Percentiles rank a stretch among this genome's conserved stretches.
Conservation (phyloP, 2,329 filamentous ascomycete genomes). For the Aspergillus jensenii region DNA sequence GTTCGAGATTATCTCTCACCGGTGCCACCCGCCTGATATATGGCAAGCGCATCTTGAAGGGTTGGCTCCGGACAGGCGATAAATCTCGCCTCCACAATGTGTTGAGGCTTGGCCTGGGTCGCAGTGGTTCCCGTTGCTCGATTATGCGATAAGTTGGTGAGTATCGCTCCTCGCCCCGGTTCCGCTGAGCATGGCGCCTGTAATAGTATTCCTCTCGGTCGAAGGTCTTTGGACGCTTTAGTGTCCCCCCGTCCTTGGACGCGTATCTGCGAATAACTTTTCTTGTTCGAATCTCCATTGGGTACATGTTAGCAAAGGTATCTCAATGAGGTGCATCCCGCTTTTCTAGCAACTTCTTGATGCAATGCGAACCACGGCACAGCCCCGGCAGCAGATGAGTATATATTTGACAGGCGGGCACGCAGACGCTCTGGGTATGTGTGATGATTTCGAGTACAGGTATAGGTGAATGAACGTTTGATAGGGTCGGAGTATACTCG, state of each 20-base stretch:
- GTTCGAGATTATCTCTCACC: neutral
- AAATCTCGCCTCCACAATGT: constrained; percentile 3
- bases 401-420: neutral
- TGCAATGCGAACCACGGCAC: neutral
- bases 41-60: constrained; percentile 14
- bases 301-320: constrained; percentile 12
- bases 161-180: neutral
- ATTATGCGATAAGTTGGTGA: constrained; percentile 11
- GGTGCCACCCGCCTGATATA: constrained; percentile 14
- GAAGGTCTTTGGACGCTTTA: constrained; percentile 13
- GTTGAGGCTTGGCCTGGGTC: neutral
- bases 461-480: constrained; percentile 7
- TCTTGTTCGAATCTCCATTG: constrained; percentile 22
- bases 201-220: constrained; percentile 19
- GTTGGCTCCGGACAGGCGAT: constrained; percentile 12
- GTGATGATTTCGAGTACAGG: constrained; percentile 7
- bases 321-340: constrained; percentile 19
- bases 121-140: constrained; percentile 6
- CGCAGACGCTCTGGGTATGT: neutral
- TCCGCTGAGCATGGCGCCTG: constrained; percentile 7
- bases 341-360: constrained; percentile 1
- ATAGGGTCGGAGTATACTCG: neutral
- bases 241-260: constrained; percentile 15
- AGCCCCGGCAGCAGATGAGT: neutral
- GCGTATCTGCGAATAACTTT: constrained; percentile 18